Evolutionary conservation across 768 basidiomycete genomes (phyloP).

Genomic region (Psilocybe cyanescens): DNA sequence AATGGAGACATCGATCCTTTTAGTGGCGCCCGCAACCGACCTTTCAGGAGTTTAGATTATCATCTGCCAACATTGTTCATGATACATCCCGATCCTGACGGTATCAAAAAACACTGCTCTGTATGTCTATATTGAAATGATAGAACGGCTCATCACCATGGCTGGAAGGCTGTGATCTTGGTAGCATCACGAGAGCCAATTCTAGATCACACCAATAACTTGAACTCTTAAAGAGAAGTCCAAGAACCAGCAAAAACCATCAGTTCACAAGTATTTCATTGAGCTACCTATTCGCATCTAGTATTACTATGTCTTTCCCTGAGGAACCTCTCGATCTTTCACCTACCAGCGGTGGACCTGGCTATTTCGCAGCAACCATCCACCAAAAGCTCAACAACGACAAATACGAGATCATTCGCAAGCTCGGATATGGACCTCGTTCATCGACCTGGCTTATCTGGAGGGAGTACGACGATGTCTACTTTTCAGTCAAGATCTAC

Average conservation of each 20-base stretch:
- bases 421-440: conserved; percentile 22
- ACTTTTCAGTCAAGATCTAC: conserved; percentile 20
- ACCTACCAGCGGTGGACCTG: conserved; percentile 12
- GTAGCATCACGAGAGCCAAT: neutral
- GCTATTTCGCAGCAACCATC: conserved; percentile 19
- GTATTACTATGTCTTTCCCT: conserved; percentile 15
- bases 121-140: neutral
- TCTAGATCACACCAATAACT: neutral
- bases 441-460: conserved; percentile 22
- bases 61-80: neutral
- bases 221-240: neutral
- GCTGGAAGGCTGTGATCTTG: neutral
- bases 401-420: conserved; percentile 19
- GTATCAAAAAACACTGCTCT: neutral
- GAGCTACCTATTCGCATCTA: no score
- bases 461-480: conserved; percentile 1
- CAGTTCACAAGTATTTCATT: no score
- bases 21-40: neutral
- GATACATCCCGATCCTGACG: neutral
- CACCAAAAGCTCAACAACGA: conserved; percentile 16
- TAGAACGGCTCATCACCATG: neutral
- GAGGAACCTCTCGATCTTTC: conserved; percentile 23
- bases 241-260: neutral
- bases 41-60: neutral
- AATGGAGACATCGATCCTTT: neutral